A percentile compares a stretch with the other conserved stretches of the same genome.
phyloP scores from a whole-genome alignment of 139 green algal genomes.

The Picochlorum sp. region DNA sequence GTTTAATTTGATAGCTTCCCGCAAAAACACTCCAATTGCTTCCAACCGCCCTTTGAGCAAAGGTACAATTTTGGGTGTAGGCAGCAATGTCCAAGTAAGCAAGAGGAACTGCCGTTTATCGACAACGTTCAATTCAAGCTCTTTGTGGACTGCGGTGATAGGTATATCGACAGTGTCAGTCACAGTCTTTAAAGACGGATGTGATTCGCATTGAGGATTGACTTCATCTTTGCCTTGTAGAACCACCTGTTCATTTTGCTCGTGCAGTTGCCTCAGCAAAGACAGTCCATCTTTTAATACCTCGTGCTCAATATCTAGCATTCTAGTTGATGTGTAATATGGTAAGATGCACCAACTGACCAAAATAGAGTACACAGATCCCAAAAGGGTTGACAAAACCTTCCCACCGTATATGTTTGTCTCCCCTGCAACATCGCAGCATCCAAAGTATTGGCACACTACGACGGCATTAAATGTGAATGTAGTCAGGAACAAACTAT shows the following conservation, averaged over 20 bases:
- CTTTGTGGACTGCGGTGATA: background rate
- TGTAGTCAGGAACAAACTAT: conserved; percentile 10
- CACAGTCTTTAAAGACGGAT: background rate
- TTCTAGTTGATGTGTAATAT: conserved; percentile 3
- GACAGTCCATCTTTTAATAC: background rate
- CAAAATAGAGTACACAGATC: conserved; percentile 9
- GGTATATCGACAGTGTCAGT: background rate
- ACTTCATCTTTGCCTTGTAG: background rate
- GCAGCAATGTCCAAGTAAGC: conserved; percentile 21
- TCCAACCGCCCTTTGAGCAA: background rate
- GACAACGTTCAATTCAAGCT: conserved; percentile 13
- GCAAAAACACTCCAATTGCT: background rate
- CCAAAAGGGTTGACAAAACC: conserved; percentile 13
- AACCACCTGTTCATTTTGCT: too few species aligned
- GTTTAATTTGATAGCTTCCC: background rate
- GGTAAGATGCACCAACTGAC: conserved; percentile 13
- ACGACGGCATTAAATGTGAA: conserved; percentile 20
- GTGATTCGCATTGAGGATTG: background rate
- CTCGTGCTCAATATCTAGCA: conserved; percentile 3
- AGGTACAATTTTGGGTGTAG: conserved; percentile 5
- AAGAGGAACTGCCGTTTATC: conserved; percentile 12
- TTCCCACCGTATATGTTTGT: conserved; percentile 10
- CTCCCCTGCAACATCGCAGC: conserved; percentile 13
- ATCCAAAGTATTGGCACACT: conserved; percentile 21
- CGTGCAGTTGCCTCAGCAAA: too few species aligned